Percentiles rank a stretch among this genome's conserved stretches.
phyloP scores from a whole-genome alignment of 768 basidiomycete genomes.

The Tylopilus vinaceipallidus region DNA sequence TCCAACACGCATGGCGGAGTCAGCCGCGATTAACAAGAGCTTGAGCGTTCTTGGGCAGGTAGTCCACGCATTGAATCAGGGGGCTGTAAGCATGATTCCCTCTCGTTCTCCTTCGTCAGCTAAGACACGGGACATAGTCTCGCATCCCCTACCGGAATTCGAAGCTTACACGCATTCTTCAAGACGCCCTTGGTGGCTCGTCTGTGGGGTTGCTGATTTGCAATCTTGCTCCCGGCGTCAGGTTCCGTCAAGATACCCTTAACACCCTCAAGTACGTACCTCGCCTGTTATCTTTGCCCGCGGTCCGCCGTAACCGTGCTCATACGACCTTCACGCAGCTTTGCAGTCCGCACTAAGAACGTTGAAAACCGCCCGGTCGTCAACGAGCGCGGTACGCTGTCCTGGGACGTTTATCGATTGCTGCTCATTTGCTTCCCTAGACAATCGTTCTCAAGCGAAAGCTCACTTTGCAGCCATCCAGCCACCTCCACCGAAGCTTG shows the following conservation, averaged over 20 bases:
- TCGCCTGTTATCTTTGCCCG: not conserved
- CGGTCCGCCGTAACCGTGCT: not conserved
- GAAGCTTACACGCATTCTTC: slow-evolving; percentile 83
- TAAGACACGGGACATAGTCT: slow-evolving; percentile 39
- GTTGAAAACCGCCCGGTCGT: slow-evolving; percentile 80
- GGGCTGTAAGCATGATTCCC: slow-evolving; percentile 44
- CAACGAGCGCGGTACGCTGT: slow-evolving; percentile 65
- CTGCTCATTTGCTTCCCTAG: slow-evolving; percentile 31
- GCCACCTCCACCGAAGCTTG: slow-evolving; percentile 43
- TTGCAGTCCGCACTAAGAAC: slow-evolving; percentile 82
- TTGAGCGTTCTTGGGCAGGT: slow-evolving; percentile 86
- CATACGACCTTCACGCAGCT: slow-evolving; percentile 41
- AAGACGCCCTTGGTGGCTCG: slow-evolving; percentile 85
- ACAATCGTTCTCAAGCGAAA: slow-evolving; percentile 57
- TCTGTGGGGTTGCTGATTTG: slow-evolving; percentile 81
- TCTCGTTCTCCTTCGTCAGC: not conserved
- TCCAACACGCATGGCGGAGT: slow-evolving; percentile 83
- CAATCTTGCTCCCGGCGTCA: slow-evolving; percentile 80
- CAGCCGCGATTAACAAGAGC: slow-evolving; percentile 86
- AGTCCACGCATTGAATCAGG: slow-evolving; percentile 77
- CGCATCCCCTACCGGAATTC: slow-evolving; percentile 90
- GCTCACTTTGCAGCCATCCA: slow-evolving; percentile 65
- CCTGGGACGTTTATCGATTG: not conserved
- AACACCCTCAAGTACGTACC: slow-evolving; percentile 84
- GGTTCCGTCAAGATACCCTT: slow-evolving; percentile 82